Base-by-base conservation (phyloP, 164 flowering plant genomes). In the Kalanchoe fedtschenkoi region DNA sequence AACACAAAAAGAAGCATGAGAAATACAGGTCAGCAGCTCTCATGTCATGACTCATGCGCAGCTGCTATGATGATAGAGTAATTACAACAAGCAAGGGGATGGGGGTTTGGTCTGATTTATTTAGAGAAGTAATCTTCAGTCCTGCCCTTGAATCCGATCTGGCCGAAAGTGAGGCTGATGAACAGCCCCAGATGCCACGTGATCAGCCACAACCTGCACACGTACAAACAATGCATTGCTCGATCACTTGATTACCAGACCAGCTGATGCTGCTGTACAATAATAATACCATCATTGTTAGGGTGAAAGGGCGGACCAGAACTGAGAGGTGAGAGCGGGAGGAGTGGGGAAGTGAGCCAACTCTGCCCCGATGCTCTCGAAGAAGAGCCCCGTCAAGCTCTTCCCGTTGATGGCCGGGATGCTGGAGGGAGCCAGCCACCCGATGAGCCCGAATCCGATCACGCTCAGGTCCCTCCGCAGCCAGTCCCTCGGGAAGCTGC, bases 91-190 rank as follows among this genome's bases (percentile, higher is more conserved):
- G n/a, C n/a, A n/a, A n/a, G n/a, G n/a, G n/a, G n/a, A n/a, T n/a
- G n/a, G n/a, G n/a, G n/a, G n/a, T n/a, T n/a, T n/a, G n/a, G n/a
- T n/a, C n/a, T n/a, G n/a, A 39, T 39, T 8, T 39, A 39, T 39
- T 21, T 34, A 74, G 35, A 72, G 51, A 88, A 88, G 84, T 88
- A 89, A 7, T 79, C 77, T 33, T 89, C 96, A 19, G 78, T 78
- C 85, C 97, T 83, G 19, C 97, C 96, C 78, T 91, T 89, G 84
- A 91, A 91, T 0, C 95, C 98, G 71, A 89, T 91, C 69, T 91
- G 98, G 24, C 96, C 95, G 68, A 91, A 91, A 34, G 95, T 91
- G 6, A 91, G 89, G 77, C 73, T 60, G 16, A 92, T 7, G 81
- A 89, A 89, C 66, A 89, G 76, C 4, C 98, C 98, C 33, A 92